Evolutionary conservation across 495 filamentous ascomycete genomes (phyloP).

Genomic region (Tuber brumale): DNA sequence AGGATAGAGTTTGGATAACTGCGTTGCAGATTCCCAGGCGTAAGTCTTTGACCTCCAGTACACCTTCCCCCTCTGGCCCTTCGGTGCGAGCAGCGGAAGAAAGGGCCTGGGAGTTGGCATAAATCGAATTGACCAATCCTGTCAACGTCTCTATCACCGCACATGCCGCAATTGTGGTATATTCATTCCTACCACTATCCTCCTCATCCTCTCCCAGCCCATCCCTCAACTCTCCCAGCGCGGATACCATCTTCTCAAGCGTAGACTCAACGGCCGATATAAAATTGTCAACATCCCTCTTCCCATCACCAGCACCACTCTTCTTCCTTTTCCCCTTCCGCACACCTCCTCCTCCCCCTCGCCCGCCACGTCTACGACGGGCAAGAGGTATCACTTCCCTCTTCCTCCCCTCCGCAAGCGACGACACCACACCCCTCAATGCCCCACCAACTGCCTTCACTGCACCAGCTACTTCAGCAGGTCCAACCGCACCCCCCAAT

Average conservation of each 20-base stretch:
- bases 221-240: conserved; percentile 6
- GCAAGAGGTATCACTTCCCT: neutral
- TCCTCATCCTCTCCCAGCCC: neutral
- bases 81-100: conserved; percentile 10
- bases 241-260: conserved; percentile 10
- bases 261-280: neutral
- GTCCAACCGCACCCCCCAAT: neutral
- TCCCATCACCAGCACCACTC: neutral
- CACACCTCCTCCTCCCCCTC: neutral
- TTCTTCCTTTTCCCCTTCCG: neutral
- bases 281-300: neutral
- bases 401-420: neutral
- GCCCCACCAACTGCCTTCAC: neutral
- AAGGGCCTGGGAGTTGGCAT: conserved; percentile 15
- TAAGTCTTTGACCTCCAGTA: conserved; percentile 10
- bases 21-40: conserved; percentile 26
- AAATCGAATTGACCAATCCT: conserved; percentile 15
- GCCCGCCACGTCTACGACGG: neutral
- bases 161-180: conserved; percentile 14
- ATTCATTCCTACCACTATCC: conserved; percentile 4
- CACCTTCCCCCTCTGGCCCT: neutral
- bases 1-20: conserved; percentile 16
- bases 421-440: neutral
- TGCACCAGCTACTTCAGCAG: neutral
- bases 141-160: conserved; percentile 17